Base-by-base conservation (phyloP, 2,329 filamentous ascomycete species). In the Colletotrichum gloeosporioides region DNA sequence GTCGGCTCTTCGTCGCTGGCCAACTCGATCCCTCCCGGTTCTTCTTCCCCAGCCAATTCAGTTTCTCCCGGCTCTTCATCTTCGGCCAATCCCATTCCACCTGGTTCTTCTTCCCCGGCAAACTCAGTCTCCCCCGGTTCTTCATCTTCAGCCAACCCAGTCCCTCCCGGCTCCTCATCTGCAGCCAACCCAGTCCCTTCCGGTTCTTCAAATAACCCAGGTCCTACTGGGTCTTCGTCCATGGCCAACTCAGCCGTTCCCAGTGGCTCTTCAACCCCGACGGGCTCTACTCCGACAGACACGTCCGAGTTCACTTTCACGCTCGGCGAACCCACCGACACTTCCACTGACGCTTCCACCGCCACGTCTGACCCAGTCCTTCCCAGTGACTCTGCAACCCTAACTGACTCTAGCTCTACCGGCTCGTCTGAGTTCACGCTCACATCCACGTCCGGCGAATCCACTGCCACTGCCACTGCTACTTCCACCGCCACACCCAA, bases 401-500 rank as follows among this genome's bases (percentile, higher is more conserved):
- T 10, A 3, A 44, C 5, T n/a, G 18, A 44, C 0, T 44, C 39
- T 12, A 12, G 9, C 39, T 6, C 39, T 9, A n/a, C 39, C 5
- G 39, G 39, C 39, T 6, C 18, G 5, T n/a, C 39, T 9, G 9
- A 44, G 9, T n/a, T 6, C 39, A 44, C 39, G 39, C 1, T 44
- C 18, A 44, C 18, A n/a, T 44, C 39, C 39, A 1, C 39, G 15
- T 57, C 53, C n/a, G 15, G 22, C 53, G 53, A 57, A 1, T 27
- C 22, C 6, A 27, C 53, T 27, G 32, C 71, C 15, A 55, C 65
- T 18, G 36, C 36, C 8, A 39, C 22, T 25, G n/a, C 39, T 18
- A 27, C 67, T 16, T 55, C 44, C 25, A 59, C 49, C 25, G 22
- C 65, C n/a, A 44, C 69, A 32, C 55, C 39, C 29, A 65, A 78